Conservation (phyloP, 352 stramenopile genomes). For the Globisporangium carolinianum region DNA sequence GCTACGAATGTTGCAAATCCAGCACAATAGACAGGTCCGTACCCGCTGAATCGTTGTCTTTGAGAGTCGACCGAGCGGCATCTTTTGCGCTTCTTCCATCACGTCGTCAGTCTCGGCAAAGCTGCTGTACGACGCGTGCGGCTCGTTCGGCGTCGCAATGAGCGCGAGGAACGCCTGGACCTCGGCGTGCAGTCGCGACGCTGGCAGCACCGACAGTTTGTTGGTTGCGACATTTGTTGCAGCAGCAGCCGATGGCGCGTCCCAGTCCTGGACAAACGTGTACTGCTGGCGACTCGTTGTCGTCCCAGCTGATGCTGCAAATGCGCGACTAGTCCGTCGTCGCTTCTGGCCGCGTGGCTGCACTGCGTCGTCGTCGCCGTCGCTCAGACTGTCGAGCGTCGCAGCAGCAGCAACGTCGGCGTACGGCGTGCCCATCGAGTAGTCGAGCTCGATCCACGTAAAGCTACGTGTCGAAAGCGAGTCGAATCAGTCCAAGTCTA, state of each 20-base stretch:
- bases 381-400: slow-evolving; percentile 11
- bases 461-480: slow-evolving; percentile 23
- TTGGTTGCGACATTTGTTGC: neutral
- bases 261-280: slow-evolving; percentile 10
- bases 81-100: slow-evolving; percentile 34
- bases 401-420: slow-evolving; percentile 31
- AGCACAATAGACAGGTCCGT: slow-evolving; percentile 3
- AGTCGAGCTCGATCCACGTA: slow-evolving; percentile 64
- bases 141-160: slow-evolving; percentile 25
- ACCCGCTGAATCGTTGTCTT: slow-evolving; percentile 57
- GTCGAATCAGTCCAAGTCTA: neutral
- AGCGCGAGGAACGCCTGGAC: slow-evolving; percentile 37
- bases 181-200: slow-evolving; percentile 34
- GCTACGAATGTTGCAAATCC: too few relatives aligned
- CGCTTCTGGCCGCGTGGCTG: slow-evolving; percentile 9
- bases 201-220: slow-evolving; percentile 8
- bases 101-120: slow-evolving; percentile 33
- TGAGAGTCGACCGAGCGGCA: slow-evolving; percentile 42
- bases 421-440: slow-evolving; percentile 39
- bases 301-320: neutral
- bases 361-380: slow-evolving; percentile 21
- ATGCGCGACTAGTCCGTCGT: slow-evolving; percentile 2
- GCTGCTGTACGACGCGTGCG: slow-evolving; percentile 15
- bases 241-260: neutral
- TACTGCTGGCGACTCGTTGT: neutral